Evolutionary conservation across 805 yeast species (phyloP), one percentile per base, ranked within the genome.

Genomic region (Pichia occidentalis): DNA sequence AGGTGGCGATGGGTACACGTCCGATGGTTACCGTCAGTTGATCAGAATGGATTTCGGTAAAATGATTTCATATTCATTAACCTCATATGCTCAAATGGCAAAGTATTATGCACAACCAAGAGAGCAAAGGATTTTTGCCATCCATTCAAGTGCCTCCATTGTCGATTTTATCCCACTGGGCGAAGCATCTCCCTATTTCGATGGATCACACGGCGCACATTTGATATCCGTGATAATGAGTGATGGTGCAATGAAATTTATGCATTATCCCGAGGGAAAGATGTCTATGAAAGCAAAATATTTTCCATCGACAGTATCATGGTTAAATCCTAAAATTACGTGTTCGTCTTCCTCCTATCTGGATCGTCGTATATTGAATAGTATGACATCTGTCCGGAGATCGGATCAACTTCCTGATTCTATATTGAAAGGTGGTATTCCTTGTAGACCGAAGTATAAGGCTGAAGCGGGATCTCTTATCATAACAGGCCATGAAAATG

Each of bases 401-500:
- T 5, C 24, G 4, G 24, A 40, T 36, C 23, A 40, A 16, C 18
- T 34, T 12, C 44, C 42, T 5, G 40, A 40, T 14, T 43, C 73
- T 7, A 59, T 86, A 5, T 63, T 88, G 24, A 70, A 68, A 38
- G 98, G 98, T 34, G 98, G 99, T 5, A 73, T 78, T 3, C 82
- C 95, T 0, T 69, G 68, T 0, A 62, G 68, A 23, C 67, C 71
- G 17, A 64, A 63, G 22, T 57, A 69, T 27, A 69, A 77, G 34
- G 63, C 70, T 2, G 77, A 72, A 24, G 59, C 64, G 17, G 67
- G 83, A 28, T 73, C 80, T 3, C 73, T 73, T 10, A 64, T 88
- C 29, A 77, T 86, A 1, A 79, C 95, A 0, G 97, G 97, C 1
- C 95, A 92, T 53, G 73, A 78, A 24, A 81, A 81, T 55, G 97